phyloP scores from a whole-genome alignment of 345 rosid genomes.

The Stellera chamaejasme region DNA sequence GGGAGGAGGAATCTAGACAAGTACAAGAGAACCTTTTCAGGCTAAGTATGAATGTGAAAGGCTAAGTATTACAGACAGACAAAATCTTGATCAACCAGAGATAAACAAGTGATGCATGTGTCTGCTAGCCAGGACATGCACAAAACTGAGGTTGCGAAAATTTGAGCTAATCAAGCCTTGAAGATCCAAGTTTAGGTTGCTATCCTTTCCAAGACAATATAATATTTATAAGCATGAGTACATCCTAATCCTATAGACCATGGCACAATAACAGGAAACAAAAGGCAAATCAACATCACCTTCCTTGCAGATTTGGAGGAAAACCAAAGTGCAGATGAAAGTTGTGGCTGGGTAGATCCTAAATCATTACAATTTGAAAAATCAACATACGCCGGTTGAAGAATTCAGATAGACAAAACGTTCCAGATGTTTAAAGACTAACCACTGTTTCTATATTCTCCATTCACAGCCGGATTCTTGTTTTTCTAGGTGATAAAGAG shows the following conservation, averaged over 20 bases:
- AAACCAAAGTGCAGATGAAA: conserved; percentile 39
- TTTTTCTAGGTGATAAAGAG: conserved; percentile 27
- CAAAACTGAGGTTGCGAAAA: too few relatives aligned
- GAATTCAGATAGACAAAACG: conserved; percentile 3
- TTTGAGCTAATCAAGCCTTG: too few relatives aligned
- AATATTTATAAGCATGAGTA: too few relatives aligned
- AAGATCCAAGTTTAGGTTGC: too few relatives aligned
- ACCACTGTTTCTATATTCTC: conserved; percentile 44
- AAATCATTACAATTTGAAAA: conserved; percentile 15
- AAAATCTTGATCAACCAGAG: too few relatives aligned
- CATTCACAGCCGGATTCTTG: conserved; percentile 17
- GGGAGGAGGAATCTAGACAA: conserved; percentile 26
- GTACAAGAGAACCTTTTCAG: neutral
- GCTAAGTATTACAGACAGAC: too few relatives aligned
- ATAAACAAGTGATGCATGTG: neutral
- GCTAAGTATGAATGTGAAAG: too few relatives aligned
- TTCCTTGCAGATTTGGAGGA: conserved; percentile 50
- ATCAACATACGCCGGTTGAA: neutral
- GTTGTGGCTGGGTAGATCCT: conserved; percentile 35
- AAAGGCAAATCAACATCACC: conserved; percentile 23
- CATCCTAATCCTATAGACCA: neutral
- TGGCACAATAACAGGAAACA: neutral
- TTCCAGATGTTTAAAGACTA: neutral
- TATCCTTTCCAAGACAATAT: too few relatives aligned
- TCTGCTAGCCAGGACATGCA: neutral